Evolutionary conservation across 768 basidiomycete species (phyloP).

Genomic region (Candolleomyces eurysporus): DNA sequence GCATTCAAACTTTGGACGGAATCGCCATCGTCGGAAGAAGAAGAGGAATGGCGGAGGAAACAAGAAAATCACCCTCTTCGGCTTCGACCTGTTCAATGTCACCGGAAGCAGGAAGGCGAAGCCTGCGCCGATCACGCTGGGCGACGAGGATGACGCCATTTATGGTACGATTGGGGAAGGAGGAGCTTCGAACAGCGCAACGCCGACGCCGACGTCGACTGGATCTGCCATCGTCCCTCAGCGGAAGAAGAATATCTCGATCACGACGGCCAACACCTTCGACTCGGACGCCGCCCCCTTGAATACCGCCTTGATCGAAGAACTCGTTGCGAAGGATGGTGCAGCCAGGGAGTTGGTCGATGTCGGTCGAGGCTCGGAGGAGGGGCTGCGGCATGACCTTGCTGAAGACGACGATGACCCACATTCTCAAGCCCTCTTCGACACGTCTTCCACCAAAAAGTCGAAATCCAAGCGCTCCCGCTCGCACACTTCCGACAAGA

Average conservation of each 20-base stretch:
- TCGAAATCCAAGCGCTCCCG: neutral
- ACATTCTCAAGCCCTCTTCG: too few species aligned
- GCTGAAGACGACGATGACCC: neutral
- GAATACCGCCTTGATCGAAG: constrained; percentile 54
- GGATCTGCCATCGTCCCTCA: constrained; percentile 31
- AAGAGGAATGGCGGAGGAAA: constrained; percentile 29
- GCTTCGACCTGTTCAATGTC: constrained; percentile 53
- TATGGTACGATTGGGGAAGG: constrained; percentile 8
- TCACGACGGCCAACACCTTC: constrained; percentile 9
- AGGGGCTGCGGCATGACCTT: neutral
- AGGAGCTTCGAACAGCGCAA: neutral
- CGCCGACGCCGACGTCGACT: constrained; percentile 37
- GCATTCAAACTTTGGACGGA: constrained; percentile 56
- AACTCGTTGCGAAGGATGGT: constrained; percentile 29
- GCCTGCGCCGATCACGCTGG: constrained; percentile 51
- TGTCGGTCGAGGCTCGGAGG: neutral
- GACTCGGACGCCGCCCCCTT: constrained; percentile 73
- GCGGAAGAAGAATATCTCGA: neutral
- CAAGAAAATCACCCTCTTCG: constrained; percentile 55
- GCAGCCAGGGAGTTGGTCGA: neutral
- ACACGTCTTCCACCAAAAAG: neutral
- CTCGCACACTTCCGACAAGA: neutral
- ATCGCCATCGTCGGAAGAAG: constrained; percentile 19
- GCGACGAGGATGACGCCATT: constrained; percentile 48
- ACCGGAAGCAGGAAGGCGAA: constrained; percentile 35